Base-by-base conservation (phyloP, 495 filamentous ascomycete genomes). In the Pyrenula massariospora region DNA sequence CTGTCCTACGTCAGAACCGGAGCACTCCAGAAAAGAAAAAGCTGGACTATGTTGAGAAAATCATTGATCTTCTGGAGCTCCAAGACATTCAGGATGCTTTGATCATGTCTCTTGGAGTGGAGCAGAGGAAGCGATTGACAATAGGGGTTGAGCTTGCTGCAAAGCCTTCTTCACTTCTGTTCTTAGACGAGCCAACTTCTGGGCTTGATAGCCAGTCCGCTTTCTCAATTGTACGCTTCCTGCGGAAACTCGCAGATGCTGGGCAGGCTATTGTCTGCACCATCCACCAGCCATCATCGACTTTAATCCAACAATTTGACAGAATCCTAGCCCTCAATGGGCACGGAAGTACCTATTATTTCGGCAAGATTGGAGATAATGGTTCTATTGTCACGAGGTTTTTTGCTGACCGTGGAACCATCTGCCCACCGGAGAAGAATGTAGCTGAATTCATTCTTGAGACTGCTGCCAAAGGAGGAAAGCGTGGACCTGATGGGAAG, bases 61-160 rank as follows among this genome's bases (percentile, higher is more conserved):
- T 85, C 56, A 76, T 85, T 42, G 71, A 79, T 25, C 68, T 84
- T 21, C 64, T 86, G 22, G 81, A 84, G 54, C 66, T 84, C 0
- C 66, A 73, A 22, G 75, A 80, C 24, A 74, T 81, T 23, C 68
- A 79, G 56, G 78, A 84, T 61, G 81, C 77, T 19, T 64, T 80
- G 31, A 71, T 80, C 24, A 66, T 69, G 5, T 78, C 73, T 47
- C 67, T 80, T 42, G 88, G 77, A 56, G 86, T 87, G 23, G 84
- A 86, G 65, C 81, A 85, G 66, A 77, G 79, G 63, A 86, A 86
- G 66, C 78, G 84, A 25, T 75, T 95, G 2, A 96, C 91, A 1
- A 96, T 97, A 56, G 91, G 87, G 55, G 92, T 97, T 3, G 92
- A 97, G 65, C 71, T 97, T 1, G 91, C 88, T 2, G 89, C 91